Conservation (phyloP, 805 yeast species). For the Saccharomycopsis capsularis region DNA sequence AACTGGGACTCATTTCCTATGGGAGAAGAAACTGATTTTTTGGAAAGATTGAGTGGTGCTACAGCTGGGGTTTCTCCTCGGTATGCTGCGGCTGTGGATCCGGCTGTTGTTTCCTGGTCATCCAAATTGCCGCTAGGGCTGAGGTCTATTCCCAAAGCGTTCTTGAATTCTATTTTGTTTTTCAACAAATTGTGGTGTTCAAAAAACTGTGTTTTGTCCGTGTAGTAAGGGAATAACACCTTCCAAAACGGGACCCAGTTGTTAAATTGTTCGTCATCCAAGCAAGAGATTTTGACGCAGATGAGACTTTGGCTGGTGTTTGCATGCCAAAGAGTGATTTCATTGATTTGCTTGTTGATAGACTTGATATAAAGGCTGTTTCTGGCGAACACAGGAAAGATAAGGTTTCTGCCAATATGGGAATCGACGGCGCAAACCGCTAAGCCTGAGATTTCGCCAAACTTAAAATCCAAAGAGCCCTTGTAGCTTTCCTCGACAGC, state of each 20-base stretch:
- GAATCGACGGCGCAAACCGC: constrained; percentile 29
- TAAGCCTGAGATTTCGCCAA: constrained; percentile 10
- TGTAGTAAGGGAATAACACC: constrained; percentile 34
- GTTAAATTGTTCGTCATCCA: constrained; percentile 18
- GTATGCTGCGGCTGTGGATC: too few species aligned
- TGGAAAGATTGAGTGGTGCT: neutral
- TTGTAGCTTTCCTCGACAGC: constrained; percentile 18
- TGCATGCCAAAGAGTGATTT: constrained; percentile 6
- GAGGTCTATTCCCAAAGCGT: constrained; percentile 16
- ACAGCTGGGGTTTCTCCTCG: too few species aligned
- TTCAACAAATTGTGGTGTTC: constrained; percentile 65
- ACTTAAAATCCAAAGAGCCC: constrained; percentile 17
- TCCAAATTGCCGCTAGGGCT: neutral
- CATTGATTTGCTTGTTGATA: constrained; percentile 16
- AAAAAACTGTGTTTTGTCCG: constrained; percentile 64
- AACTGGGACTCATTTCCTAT: too few species aligned
- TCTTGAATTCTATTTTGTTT: neutral
- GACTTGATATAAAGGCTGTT: constrained; percentile 25
- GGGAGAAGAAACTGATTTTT: too few species aligned
- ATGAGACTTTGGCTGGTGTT: neutral
- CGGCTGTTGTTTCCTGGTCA: too few species aligned
- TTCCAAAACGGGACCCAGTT: constrained; percentile 18
- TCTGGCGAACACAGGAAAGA: constrained; percentile 31
- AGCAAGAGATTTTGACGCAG: constrained; percentile 13
- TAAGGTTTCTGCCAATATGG: constrained; percentile 26